phyloP scores from a whole-genome alignment of 2,329 filamentous ascomycete genomes.

The Fusarium musae region DNA sequence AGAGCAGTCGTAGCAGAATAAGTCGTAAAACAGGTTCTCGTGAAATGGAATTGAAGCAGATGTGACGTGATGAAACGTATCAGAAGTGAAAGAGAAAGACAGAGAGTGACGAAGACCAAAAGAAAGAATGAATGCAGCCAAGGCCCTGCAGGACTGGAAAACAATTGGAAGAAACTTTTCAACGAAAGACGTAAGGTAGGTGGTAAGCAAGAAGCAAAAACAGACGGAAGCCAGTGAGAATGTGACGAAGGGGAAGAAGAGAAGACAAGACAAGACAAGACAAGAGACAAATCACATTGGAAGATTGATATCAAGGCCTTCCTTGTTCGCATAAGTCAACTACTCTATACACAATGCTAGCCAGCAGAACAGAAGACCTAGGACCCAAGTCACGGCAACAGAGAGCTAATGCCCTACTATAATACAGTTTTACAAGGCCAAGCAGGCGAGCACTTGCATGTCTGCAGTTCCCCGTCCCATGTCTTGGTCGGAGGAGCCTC shows the following conservation, averaged over 20 bases:
- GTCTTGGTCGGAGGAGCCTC: conserved; percentile 35
- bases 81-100: conserved; percentile 2
- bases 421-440: conserved; percentile 1
- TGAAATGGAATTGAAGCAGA: conserved; percentile 1
- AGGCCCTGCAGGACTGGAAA: conserved; percentile 28
- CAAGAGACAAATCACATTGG: conserved; percentile 27
- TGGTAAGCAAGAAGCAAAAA: conserved; percentile 31
- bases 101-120: background rate
- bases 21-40: conserved; percentile 3
- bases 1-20: background rate
- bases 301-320: conserved; percentile 31
- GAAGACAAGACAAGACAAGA: background rate
- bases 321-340: conserved; percentile 32
- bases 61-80: conserved; percentile 9
- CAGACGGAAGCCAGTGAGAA: conserved; percentile 4
- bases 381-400: background rate
- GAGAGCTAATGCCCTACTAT: conserved; percentile 14
- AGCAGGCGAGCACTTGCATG: conserved; percentile 8
- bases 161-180: conserved; percentile 6
- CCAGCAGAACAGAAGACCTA: background rate
- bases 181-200: conserved; percentile 28
- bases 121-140: conserved; percentile 38
- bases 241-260: background rate
- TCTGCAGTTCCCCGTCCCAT: conserved; percentile 32
- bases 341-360: background rate